These are phyloP conservation scores for Colletotrichum nymphaeae DNA, from an alignment of 2,329 filamentous ascomycete genomes.

Conservation along the genomic window DNA sequence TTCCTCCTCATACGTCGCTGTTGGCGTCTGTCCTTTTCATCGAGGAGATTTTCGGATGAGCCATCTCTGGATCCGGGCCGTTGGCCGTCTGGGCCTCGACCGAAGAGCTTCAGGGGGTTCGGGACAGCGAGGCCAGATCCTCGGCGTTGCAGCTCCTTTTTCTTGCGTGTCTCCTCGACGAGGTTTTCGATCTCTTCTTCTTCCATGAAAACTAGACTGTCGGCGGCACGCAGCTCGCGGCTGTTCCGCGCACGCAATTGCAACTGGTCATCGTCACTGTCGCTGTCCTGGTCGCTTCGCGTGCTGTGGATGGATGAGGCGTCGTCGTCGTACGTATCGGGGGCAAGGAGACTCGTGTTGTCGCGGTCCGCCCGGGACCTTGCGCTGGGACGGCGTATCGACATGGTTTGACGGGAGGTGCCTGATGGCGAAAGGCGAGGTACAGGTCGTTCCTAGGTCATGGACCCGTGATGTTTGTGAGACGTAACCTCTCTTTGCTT, in stretches of 20 bases:
- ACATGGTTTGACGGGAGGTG: slow-evolving; percentile 15
- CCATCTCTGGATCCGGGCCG: slow-evolving; percentile 48
- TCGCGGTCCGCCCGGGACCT: slow-evolving; percentile 39
- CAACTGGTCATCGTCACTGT: slow-evolving; percentile 80
- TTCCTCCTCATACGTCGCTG: slow-evolving; percentile 61
- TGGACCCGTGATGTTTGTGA: slow-evolving; percentile 10
- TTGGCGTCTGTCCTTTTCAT: slow-evolving; percentile 63
- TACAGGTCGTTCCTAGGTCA: slow-evolving; percentile 2
- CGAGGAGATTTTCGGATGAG: slow-evolving; percentile 60
- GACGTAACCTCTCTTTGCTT: not conserved
- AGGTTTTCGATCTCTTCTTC: slow-evolving; percentile 78
- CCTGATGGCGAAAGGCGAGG: not conserved
- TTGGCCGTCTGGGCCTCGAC: slow-evolving; percentile 45
- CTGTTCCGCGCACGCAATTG: slow-evolving; percentile 74
- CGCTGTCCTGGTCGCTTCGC: slow-evolving; percentile 78
- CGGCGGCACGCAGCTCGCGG: slow-evolving; percentile 75
- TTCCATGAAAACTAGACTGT: slow-evolving; percentile 77
- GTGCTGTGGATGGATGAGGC: slow-evolving; percentile 71
- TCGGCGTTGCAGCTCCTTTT: slow-evolving; percentile 61
- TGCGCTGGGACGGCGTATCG: slow-evolving; percentile 28
- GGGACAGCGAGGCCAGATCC: slow-evolving; percentile 62
- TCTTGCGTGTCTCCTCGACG: slow-evolving; percentile 62
- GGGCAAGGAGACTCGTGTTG: slow-evolving; percentile 67
- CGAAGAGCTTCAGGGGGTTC: slow-evolving; percentile 60
- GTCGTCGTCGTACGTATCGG: slow-evolving; percentile 75